Evolutionary conservation across 495 filamentous ascomycete species (phyloP), one percentile per base, ranked within the genome.

Genomic region (Pseudomonodictys pantanalensis): DNA sequence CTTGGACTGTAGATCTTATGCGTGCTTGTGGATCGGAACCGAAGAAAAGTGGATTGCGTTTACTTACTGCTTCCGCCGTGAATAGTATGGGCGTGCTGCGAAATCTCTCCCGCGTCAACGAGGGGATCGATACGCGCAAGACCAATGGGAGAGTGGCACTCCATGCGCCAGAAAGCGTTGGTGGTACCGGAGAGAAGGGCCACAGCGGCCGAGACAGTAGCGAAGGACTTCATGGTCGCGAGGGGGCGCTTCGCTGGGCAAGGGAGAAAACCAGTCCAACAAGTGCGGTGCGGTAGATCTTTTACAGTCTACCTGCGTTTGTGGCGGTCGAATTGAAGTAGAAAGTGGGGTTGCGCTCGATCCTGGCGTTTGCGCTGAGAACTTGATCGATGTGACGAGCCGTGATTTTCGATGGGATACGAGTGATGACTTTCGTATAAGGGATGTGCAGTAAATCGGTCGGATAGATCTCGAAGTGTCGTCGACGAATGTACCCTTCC

Each of bases 81-180:
- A 58, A 85, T 67, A 0, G 68, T 58, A 61, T 85, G 82, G 6
- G 74, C 74, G 65, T 85, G 82, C 30, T 69, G 67, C 2, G 77
- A 72, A 12, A 76, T 60, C 41, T 70, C 38, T 15, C 78, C 80
- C 8, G 75, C 74, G 38, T 76, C 69, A 26, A 83, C 73, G 52
- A 85, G 56, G 23, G 82, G 82, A 62, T 85, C 82, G 29, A 85
- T 69, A 25, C 80, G 77, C 45, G 76, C 81, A 68, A 89, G 58
- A 64, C 83, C 88, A 59, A 81, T 77, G 41, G 78, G 78, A 58
- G 82, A 84, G 57, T 78, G 83, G 69, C 91, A 96, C 50, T 86
- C 85, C 77, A 95, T 83, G 73, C 91, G 90, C 90, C 90, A 96
- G 73, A 95, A 95, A 32, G 88, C 91, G 62, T 80, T 65, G 32